These are phyloP conservation scores for Ceratocystis destructans DNA, from an alignment of 2,329 filamentous ascomycete species.

Conservation along the genomic window DNA sequence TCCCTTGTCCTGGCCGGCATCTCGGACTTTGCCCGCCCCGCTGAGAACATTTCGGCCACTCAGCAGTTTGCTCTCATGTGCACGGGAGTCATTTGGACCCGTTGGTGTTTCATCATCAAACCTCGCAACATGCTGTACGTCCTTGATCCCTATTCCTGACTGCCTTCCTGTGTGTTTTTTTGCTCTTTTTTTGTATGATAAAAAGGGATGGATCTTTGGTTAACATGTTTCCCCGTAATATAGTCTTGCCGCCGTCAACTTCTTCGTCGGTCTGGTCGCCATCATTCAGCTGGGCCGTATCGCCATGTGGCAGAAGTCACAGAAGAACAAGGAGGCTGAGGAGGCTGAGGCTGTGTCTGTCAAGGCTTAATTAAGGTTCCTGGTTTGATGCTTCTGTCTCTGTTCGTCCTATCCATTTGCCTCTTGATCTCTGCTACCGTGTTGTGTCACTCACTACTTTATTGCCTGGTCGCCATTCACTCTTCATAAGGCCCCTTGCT, in stretches of 20 bases:
- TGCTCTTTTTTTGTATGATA: too few species aligned
- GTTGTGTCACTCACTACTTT: too few species aligned
- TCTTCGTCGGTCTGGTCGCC: constrained; percentile 86
- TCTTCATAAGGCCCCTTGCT: too few species aligned
- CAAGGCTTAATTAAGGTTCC: constrained; percentile 22
- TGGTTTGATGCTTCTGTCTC: not conserved
- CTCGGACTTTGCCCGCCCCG: constrained; percentile 80
- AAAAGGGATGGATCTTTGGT: not conserved
- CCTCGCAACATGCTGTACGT: constrained; percentile 78
- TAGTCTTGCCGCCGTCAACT: constrained; percentile 89
- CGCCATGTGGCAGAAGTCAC: constrained; percentile 45
- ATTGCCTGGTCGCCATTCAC: too few species aligned
- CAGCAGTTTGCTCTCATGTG: constrained; percentile 83
- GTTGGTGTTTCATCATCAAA: constrained; percentile 96
- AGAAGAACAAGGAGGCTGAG: constrained; percentile 29
- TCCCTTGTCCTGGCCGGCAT: constrained; percentile 81
- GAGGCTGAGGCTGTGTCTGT: constrained; percentile 5
- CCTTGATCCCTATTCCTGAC: not conserved
- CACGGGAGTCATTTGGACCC: constrained; percentile 93
- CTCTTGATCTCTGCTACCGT: not conserved
- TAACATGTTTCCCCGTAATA: constrained; percentile 5
- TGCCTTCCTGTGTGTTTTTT: too few species aligned
- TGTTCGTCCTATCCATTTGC: not conserved
- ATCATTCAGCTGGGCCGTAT: constrained; percentile 72
- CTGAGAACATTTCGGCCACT: constrained; percentile 80